These are phyloP conservation scores for Aspergillus fischeri DNA, from an alignment of 2,329 filamentous ascomycete species.

Conservation along the genomic window DNA sequence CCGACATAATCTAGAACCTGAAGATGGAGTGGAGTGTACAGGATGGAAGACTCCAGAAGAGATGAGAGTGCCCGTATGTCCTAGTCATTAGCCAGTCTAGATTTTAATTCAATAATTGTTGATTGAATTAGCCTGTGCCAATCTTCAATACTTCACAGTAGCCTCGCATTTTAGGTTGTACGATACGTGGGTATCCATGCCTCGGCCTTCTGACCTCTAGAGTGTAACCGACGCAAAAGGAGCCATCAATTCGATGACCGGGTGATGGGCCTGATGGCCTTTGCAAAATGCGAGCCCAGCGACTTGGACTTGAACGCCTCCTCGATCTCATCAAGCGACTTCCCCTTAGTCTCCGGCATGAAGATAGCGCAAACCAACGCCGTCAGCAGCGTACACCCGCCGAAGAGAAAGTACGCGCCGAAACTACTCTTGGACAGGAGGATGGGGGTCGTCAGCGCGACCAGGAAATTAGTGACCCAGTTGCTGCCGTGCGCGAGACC, in stretches of 20 bases:
- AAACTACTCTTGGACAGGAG: conserved; percentile 41
- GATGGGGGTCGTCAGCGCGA: conserved; percentile 44
- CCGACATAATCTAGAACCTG: neutral
- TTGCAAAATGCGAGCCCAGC: conserved; percentile 1
- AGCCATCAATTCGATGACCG: neutral
- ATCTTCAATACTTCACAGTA: neutral
- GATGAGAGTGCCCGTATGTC: neutral
- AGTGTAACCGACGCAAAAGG: neutral
- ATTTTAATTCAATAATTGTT: neutral
- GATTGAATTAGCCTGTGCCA: neutral
- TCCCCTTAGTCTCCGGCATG: conserved; percentile 51
- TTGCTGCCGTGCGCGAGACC: conserved; percentile 51
- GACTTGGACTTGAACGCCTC: conserved; percentile 39
- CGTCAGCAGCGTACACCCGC: conserved; percentile 37
- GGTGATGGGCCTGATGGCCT: conserved; percentile 1
- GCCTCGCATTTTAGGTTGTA: neutral
- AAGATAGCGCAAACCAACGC: conserved; percentile 37
- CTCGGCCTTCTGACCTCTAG: neutral
- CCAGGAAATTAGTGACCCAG: conserved; percentile 45
- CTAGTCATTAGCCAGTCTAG: neutral
- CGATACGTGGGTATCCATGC: neutral
- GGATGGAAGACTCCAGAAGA: neutral
- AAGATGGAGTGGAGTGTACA: neutral
- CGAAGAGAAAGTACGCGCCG: conserved; percentile 47
- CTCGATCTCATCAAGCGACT: conserved; percentile 49